Base-by-base conservation (phyloP, 2,329 filamentous ascomycete genomes). In the Colletotrichum endophyticum region DNA sequence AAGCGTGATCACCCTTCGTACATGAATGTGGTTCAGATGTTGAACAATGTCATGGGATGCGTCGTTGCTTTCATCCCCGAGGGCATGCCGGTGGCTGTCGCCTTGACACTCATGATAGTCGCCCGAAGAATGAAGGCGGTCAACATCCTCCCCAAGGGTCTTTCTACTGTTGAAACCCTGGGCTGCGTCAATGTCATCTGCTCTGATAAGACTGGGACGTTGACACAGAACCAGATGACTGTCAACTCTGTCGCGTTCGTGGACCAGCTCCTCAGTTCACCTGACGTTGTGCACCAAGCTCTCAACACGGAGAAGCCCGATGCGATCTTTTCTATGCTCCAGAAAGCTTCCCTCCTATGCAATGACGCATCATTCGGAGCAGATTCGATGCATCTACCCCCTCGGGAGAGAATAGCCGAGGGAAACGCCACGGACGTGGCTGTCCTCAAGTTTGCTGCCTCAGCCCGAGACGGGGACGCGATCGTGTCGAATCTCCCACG, bases 161-260 rank as follows among this genome's bases (percentile, higher is more conserved):
- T 59, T 0, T 59, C 56, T 7, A 59, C 56, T 6, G 56, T 59
- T 11, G 56, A 59, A 13, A 59, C 56, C 0, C 1, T 59, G 7
- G 56, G 56, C 0, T 59, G 56, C 16, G 56, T 59, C 56, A 59
- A 59, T 28, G 56, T 59, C 9, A 28, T 59, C 1, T 85, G 85
- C 22, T 86, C 84, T 0, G 85, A 87, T 76, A 87, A 87, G 80
- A 87, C 86, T 0, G 86, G 86, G 0, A 87, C 86, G 0, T 76
- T 87, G 15, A 87, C 86, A 0, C 84, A 88, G 75, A 87, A 88
- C 64, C 82, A 85, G 72, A 89, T 89, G 87, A 82, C 82, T 28
- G 85, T 88, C 49, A 85, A 81, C 67, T 84, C 84, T 1, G 82
- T 83, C 3, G 81, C 83, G 1, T 85, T 87, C 66, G 80, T 86